These are phyloP conservation scores for Cupressus sempervirens DNA, from an alignment of 75 land plant genomes.

Conservation along the genomic window DNA sequence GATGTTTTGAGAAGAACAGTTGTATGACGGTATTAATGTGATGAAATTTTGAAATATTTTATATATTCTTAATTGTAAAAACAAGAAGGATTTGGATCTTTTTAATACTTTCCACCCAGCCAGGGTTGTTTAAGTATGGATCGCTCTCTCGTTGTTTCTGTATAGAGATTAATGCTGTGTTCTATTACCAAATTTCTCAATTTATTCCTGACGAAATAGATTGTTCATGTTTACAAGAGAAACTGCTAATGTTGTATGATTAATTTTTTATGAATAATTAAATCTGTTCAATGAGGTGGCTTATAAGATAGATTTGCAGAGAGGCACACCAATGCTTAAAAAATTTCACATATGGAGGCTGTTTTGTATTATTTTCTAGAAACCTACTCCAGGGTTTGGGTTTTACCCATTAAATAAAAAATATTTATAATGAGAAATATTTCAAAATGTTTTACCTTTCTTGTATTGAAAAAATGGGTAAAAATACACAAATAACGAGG, in stretches of 20 bases:
- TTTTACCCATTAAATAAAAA: background rate
- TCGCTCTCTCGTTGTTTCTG: background rate
- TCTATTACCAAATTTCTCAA: background rate
- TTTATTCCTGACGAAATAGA: background rate
- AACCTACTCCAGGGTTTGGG: background rate
- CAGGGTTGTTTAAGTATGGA: too few relatives aligned
- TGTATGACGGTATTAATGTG: background rate
- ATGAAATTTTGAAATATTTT: background rate
- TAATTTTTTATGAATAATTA: background rate
- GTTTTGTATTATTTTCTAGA: background rate
- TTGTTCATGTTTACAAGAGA: background rate
- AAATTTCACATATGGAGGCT: background rate
- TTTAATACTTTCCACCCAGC: background rate
- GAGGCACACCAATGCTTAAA: background rate
- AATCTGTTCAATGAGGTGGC: background rate
- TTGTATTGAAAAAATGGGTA: too few relatives aligned
- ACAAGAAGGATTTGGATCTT: too few relatives aligned
- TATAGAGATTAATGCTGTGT: background rate
- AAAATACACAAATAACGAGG: too few relatives aligned
- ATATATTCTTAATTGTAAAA: too few relatives aligned
- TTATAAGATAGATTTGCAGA: background rate
- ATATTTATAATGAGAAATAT: too few relatives aligned
- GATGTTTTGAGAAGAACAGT: background rate
- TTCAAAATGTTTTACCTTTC: too few relatives aligned
- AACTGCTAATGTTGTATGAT: too few relatives aligned